Percentiles rank a stretch among this genome's conserved stretches.
Conservation (phyloP, 108 stramenopile genomes). For the Fistulifera solaris region DNA sequence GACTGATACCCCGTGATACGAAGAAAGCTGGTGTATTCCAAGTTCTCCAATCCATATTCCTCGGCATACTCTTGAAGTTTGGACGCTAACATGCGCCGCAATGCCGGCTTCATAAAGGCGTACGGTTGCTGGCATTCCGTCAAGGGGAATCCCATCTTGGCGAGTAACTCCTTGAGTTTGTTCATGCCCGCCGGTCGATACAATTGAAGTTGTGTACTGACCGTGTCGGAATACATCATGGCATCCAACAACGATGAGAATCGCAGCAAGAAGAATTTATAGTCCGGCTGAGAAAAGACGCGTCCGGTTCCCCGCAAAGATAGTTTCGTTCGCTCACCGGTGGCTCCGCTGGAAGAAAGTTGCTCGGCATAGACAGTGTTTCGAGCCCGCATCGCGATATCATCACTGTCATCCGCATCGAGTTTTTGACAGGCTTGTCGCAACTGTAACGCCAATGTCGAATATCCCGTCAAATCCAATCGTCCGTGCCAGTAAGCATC, state of each 20-base stretch:
- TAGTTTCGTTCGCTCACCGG: constrained; percentile 40
- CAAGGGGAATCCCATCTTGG: constrained; percentile 84
- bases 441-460: constrained; percentile 40
- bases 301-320: constrained; percentile 64
- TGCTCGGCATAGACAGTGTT: constrained; percentile 71
- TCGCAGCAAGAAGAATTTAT: constrained; percentile 71
- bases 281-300: constrained; percentile 58
- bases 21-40: constrained; percentile 71
- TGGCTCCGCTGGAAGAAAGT: constrained; percentile 18
- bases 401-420: constrained; percentile 64
- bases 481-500: constrained; percentile 67
- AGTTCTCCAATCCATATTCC: constrained; percentile 73
- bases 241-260: constrained; percentile 71
- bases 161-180: constrained; percentile 65
- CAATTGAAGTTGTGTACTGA: constrained; percentile 58
- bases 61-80: constrained; percentile 44
- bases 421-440: constrained; percentile 38
- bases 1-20: constrained; percentile 80
- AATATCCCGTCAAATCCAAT: constrained; percentile 59
- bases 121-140: constrained; percentile 73
- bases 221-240: constrained; percentile 64
- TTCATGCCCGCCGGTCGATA: constrained; percentile 52
- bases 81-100: constrained; percentile 53
- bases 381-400: constrained; percentile 39
- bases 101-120: constrained; percentile 63